These are phyloP conservation scores for Pythium pyrilobum DNA, from an alignment of 352 stramenopile species.

Conservation along the genomic window DNA sequence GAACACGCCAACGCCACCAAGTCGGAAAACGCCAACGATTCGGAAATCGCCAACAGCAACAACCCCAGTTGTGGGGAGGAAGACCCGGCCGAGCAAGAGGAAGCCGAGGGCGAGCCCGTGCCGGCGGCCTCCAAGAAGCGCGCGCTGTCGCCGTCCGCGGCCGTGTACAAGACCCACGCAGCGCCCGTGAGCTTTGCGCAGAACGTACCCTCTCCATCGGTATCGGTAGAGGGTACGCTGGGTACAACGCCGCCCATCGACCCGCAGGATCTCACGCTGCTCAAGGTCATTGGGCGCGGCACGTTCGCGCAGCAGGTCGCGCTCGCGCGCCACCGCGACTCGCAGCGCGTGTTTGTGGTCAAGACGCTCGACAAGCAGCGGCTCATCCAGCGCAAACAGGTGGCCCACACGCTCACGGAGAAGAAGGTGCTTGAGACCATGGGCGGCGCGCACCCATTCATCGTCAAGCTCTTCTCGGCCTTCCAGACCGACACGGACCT, in stretches of 20 bases:
- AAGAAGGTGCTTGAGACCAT: conserved; percentile 69
- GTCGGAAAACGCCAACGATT: conserved; percentile 1
- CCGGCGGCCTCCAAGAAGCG: conserved; percentile 19
- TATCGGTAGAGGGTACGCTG: neutral
- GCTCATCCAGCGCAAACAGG: conserved; percentile 69
- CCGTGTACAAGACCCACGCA: neutral
- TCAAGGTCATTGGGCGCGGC: conserved; percentile 83
- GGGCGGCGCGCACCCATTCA: conserved; percentile 59
- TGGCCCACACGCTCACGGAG: conserved; percentile 73
- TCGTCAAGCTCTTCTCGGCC: conserved; percentile 62
- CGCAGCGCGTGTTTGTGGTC: conserved; percentile 62
- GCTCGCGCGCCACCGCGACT: conserved; percentile 47
- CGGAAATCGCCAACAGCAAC: conserved; percentile 4
- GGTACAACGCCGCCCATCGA: conserved; percentile 24
- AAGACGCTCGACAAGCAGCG: conserved; percentile 81
- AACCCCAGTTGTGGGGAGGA: too few relatives aligned
- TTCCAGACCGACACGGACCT: conserved; percentile 77
- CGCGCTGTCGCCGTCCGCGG: conserved; percentile 16
- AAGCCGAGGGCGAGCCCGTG: too few relatives aligned
- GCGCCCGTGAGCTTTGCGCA: neutral
- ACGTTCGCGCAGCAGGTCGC: conserved; percentile 82
- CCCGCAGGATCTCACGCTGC: conserved; percentile 63
- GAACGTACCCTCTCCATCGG: neutral
- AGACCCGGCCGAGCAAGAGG: too few relatives aligned
- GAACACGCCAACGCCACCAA: neutral